phyloP scores from a whole-genome alignment of 139 green algal genomes.

The Chlamydomonas sp. region DNA sequence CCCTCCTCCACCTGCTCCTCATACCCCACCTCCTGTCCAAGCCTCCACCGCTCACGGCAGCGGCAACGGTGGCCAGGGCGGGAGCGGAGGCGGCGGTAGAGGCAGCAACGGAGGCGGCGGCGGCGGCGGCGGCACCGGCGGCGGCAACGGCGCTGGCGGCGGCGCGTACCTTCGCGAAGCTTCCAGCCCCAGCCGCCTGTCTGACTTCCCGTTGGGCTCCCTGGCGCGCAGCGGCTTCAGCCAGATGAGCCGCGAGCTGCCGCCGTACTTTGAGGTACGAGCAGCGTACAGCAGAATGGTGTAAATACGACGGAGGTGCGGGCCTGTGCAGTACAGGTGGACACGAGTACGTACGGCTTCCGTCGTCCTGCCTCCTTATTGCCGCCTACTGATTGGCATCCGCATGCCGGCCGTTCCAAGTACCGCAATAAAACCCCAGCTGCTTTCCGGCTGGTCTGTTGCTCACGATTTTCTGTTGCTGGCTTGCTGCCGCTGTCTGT shows the following conservation, averaged over 20 bases:
- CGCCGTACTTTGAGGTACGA: conserved; percentile 30
- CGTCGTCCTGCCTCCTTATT: too few species aligned
- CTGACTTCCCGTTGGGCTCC: not conserved
- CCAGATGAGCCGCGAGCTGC: conserved; percentile 9
- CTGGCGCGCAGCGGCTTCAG: conserved; percentile 8
- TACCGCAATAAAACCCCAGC: too few species aligned
- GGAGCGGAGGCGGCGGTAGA: too few species aligned
- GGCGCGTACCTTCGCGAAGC: not conserved
- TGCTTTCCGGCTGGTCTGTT: too few species aligned
- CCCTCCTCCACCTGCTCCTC: not conserved
- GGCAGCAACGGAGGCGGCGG: not conserved
- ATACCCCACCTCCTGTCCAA: too few species aligned
- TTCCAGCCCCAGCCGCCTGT: not conserved
- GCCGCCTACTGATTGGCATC: too few species aligned
- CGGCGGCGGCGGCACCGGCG: not conserved
- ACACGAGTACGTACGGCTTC: too few species aligned
- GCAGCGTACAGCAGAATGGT: not conserved
- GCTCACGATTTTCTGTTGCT: too few species aligned
- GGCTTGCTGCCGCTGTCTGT: too few species aligned
- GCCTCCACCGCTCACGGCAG: too few species aligned
- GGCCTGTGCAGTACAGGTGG: not conserved
- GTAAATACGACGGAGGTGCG: not conserved
- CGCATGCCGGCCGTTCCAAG: too few species aligned
- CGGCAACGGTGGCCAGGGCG: too few species aligned
- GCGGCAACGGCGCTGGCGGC: not conserved